Percentiles rank a stretch among this genome's conserved stretches.
phyloP scores from a whole-genome alignment of 345 rosid genomes.

The Fremontodendron californicum region DNA sequence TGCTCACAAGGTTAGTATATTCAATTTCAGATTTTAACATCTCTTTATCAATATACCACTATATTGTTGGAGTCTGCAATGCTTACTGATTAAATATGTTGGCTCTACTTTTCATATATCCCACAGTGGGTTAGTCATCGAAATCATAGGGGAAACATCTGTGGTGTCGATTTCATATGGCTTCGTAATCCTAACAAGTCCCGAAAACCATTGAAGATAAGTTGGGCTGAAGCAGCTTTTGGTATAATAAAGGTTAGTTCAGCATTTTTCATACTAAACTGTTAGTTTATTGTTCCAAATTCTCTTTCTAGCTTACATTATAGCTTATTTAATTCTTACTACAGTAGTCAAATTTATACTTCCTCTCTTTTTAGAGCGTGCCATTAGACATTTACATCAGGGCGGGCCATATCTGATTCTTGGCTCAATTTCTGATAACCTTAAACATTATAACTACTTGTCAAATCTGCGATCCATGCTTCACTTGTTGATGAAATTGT shows the following conservation, averaged over 20 bases:
- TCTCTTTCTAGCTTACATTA: background rate
- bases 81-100: conserved; percentile 12
- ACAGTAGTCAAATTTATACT: background rate
- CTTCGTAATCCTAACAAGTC: conserved; percentile 66
- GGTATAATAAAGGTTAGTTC: conserved; percentile 60
- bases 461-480: background rate
- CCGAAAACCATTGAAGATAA: conserved; percentile 48
- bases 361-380: background rate
- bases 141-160: conserved; percentile 93
- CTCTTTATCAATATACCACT: background rate
- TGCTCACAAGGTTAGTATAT: conserved; percentile 76
- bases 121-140: conserved; percentile 93
- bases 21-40: background rate
- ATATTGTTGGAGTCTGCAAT: background rate
- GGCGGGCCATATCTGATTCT: background rate
- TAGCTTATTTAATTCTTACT: background rate
- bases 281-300: background rate
- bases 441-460: background rate
- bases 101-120: background rate
- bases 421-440: background rate
- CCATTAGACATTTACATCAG: background rate
- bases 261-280: background rate
- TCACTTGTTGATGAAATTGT: background rate
- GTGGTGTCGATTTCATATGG: conserved; percentile 98
- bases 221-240: conserved; percentile 74